Evolutionary conservation across 2,329 filamentous ascomycete genomes (phyloP), one percentile per base, ranked within the genome.

Genomic region (Scopulariopsis brevicaulis): DNA sequence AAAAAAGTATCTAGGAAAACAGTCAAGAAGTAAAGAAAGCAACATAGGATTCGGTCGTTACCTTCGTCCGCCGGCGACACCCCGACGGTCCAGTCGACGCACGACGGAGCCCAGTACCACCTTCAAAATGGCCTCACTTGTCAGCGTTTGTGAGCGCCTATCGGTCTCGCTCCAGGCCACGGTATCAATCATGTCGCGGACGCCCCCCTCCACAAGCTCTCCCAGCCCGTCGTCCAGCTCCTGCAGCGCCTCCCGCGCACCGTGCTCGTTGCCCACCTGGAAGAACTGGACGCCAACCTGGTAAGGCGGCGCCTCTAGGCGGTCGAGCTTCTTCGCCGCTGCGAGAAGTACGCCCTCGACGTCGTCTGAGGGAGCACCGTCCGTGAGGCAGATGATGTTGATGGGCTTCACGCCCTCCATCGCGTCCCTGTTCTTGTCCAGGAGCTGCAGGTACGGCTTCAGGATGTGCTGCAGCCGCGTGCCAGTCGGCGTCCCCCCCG

Each of bases 201-300:
- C 69, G 15, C 78, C 75, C 34, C 77, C 73, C 34, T 78, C 73
- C 28, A 76, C 73, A n/a, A 81, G 66, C 50, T 79, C 75, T 1
- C 71, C 74, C 40, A 94, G 72, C 3, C 80, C 80, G 68, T 96
- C 89, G 67, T 97, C 93, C 8, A 97, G 77, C 53, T 85, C 77
- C 63, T 80, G 74, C 46, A 97, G 75, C 58, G 86, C 83, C 63
- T 77, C 71, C 1, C 78, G 76, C 0, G 92, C 93, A 0, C 71
- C 74, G 0, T 73, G 67, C 64, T 96, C 89, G 55, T 81, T 78
- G 59, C 94, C 93, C 52, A 97, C 88, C 72, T 96, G 93, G 76
- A 97, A 96, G 75, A 97, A 97, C 70, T 97, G 93, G 59, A 97
- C 83, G 37, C 93, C 93, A 10, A 96, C 77, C 73, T 97, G 94